Evolutionary conservation across 148 eudicot genomes (phyloP), one percentile per base, ranked within the genome.

Genomic region (Spergularia marina): DNA sequence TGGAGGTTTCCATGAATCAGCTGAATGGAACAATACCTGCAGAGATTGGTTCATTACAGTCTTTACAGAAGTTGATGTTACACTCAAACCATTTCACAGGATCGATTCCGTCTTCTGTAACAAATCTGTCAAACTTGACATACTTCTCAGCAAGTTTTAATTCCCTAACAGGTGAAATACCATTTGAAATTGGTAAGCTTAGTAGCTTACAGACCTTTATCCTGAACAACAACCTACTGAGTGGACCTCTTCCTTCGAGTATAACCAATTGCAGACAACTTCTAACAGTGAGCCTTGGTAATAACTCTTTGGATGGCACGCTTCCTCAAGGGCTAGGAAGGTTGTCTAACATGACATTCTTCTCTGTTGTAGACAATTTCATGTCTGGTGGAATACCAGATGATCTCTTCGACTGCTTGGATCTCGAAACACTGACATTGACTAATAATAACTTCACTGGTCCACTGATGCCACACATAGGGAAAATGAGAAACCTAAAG

Each of bases 311-410:
- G 2, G 84, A 73, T n/a, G 97, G 97, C 36, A 36, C 74, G 68
- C 81, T 94, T 68, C 97, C 97, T 40, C 65, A 44, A 16, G 96
- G 94, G 54, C 73, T 94, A 53, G 90, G 88, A 55, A 39, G 70
- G 62, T 62, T 94, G 63, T 64, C 84, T 10, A 81, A 89, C 76
- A 87, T 94, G 25, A 89, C 88, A n/a, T 81, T 66, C 74, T 75
- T 94, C 7, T 77, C 84, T 21, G 77, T 94, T 34, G 83, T 84
- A 17, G n/a, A 0, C 1, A 94, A 94, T 80, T 67, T 73, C 1
- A 53, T 94, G 83, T 77, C 68, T 49, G 98, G 96, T 12, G 83
- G 77, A 14, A 87, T 94, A 47, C 97, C 98, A 67, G 91, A 84
- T 20, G 94, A 90, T 68, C 82, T 94, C 54, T 94, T 85, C 83